Percentiles rank a stretch among this genome's conserved stretches.
Evolutionary conservation across 1,139 yeast species (phyloP).

Genomic region (Yamadazyma dendronema): DNA sequence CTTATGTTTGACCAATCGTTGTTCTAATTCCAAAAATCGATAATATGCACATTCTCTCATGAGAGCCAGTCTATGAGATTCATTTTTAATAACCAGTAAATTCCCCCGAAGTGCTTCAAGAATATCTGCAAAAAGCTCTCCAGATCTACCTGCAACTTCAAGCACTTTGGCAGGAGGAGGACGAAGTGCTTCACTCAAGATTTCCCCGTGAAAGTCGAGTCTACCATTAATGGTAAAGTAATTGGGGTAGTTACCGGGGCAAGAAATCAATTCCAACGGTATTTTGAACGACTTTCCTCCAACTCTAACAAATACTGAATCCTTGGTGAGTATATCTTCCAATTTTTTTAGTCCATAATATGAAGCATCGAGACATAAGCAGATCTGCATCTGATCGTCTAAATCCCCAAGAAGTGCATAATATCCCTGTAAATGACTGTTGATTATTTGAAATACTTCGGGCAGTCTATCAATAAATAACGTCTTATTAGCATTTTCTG

Average conservation of each 20-base stretch:
- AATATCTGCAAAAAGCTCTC: slow-evolving; percentile 59
- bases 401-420: slow-evolving; percentile 45
- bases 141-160: slow-evolving; percentile 51
- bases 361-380: slow-evolving; percentile 68
- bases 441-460: slow-evolving; percentile 61
- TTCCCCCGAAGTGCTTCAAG: slow-evolving; percentile 59
- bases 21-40: slow-evolving; percentile 73
- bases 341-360: slow-evolving; percentile 68
- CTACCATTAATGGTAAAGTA: slow-evolving; percentile 65
- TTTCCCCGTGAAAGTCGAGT: slow-evolving; percentile 47
- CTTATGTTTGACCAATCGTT: slow-evolving; percentile 54
- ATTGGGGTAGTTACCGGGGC: slow-evolving; percentile 73
- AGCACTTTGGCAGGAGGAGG: slow-evolving; percentile 78
- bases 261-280: slow-evolving; percentile 48
- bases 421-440: slow-evolving; percentile 77
- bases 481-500: slow-evolving; percentile 40
- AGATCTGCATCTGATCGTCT: slow-evolving; percentile 59
- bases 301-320: slow-evolving; percentile 55
- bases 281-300: slow-evolving; percentile 64
- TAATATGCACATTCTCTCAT: slow-evolving; percentile 74
- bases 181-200: slow-evolving; percentile 42
- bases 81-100: slow-evolving; percentile 42
- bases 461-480: slow-evolving; percentile 82
- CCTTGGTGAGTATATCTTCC: slow-evolving; percentile 45
- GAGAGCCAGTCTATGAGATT: slow-evolving; percentile 54